Percentiles rank a stretch among this genome's conserved stretches.
phyloP scores from a whole-genome alignment of 805 yeast genomes.

The Candida arabinofermentans region DNA sequence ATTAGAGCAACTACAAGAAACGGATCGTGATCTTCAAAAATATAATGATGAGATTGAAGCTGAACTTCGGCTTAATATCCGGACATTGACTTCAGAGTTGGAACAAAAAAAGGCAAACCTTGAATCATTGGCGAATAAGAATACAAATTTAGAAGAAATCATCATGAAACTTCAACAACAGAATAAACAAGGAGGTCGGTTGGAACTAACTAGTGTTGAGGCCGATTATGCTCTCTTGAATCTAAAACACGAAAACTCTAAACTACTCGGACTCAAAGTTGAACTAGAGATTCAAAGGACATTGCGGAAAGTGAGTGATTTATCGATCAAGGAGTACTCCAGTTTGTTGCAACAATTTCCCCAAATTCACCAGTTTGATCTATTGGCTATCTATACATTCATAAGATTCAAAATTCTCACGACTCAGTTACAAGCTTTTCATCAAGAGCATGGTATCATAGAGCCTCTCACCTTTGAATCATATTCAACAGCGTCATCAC shows the following conservation, averaged over 20 bases:
- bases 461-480: slow-evolving; percentile 6
- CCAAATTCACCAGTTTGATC: background rate
- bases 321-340: slow-evolving; percentile 8
- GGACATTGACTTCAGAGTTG: slow-evolving; percentile 17
- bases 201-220: background rate
- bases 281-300: slow-evolving; percentile 8
- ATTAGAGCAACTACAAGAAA: slow-evolving; percentile 44
- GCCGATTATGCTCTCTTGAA: slow-evolving; percentile 5
- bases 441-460: background rate
- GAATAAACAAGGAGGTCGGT: background rate
- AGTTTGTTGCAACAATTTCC: slow-evolving; percentile 2
- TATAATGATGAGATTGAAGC: slow-evolving; percentile 39
- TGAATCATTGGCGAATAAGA: slow-evolving; percentile 19
- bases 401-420: slow-evolving; percentile 9
- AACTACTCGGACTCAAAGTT: slow-evolving; percentile 6
- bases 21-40: slow-evolving; percentile 49
- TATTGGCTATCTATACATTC: slow-evolving; percentile 5
- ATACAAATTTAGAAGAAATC: slow-evolving; percentile 34
- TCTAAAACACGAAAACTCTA: slow-evolving; percentile 17
- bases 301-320: slow-evolving; percentile 7
- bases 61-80: slow-evolving; percentile 39
- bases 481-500: slow-evolving; percentile 5
- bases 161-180: background rate
- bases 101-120: slow-evolving; percentile 15
- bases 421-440: slow-evolving; percentile 4